Base-by-base conservation (phyloP, 2,329 filamentous ascomycete species). In the Lomentospora prolificans region DNA sequence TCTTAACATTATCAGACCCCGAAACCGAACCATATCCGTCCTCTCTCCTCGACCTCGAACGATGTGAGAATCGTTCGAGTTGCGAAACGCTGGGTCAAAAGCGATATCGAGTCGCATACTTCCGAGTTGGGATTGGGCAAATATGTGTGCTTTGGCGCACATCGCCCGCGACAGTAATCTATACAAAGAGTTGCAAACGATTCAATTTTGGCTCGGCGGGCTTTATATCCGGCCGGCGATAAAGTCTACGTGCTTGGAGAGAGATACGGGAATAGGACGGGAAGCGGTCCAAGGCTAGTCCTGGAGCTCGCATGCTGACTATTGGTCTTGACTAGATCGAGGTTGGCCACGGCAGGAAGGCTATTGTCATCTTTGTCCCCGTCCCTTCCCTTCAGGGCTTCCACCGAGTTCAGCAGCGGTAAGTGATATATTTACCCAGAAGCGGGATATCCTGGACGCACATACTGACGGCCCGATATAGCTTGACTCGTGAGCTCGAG, bases 311-410 rank as follows among this genome's bases (percentile, higher is more conserved):
- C 82, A 84, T 82, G 83, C 83, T 86, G 82, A 86, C 80, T 85
- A 79, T 77, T 65, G 75, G 76, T 84, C 80, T 81, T 68, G 64
- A 74, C 70, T 79, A 99, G 94, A 94, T 99, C 84, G 94, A 99
- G 84, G 92, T 97, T 81, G 94, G 94, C 83, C 91, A 97, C 84
- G 94, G 94, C 86, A 96, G 96, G 86, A 99, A 97, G 88, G 94
- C 94, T 74, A 94, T 99, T 82, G 92, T 96, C 84, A 95, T 99
- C 89, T 99, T 99, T 89, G 94, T 99, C 84, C 94, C 94, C 75
- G 94, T 99, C 76, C 94, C 94, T 79, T 90, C 95, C 78, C 90
- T 99, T 76, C 82, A 86, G 77, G 89, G 89, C 76, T 99, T 96
- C 90, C 94, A 97, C 89, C 91, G 94, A 74, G 90, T 96, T 75